phyloP scores from a whole-genome alignment of 495 filamentous ascomycete genomes.

The Podospora pseudocomata region DNA sequence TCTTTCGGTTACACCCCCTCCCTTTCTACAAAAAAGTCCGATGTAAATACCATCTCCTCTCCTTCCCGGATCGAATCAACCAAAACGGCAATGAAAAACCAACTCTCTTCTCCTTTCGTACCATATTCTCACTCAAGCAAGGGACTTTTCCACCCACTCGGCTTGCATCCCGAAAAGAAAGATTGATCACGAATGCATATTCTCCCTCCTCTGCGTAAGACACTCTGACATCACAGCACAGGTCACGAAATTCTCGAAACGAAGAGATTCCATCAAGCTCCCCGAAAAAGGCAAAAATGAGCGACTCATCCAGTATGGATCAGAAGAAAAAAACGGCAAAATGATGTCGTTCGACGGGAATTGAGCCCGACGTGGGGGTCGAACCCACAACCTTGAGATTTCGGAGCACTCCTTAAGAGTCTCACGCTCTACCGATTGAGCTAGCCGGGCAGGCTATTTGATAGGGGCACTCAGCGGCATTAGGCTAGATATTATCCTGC shows the following conservation, averaged over 20 bases:
- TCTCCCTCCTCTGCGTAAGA: too few relatives aligned
- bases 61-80: background rate
- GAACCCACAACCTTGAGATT: conserved; percentile 30
- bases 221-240: too few relatives aligned
- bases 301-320: background rate
- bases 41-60: background rate
- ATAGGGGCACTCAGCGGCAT: background rate
- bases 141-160: background rate
- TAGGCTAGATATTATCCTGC: background rate
- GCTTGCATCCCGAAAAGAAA: background rate
- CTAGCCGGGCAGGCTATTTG: conserved; percentile 49
- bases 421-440: conserved; percentile 83
- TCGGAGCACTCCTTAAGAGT: conserved; percentile 57
- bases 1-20: background rate
- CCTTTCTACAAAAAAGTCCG: background rate
- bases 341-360: conserved; percentile 20
- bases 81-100: background rate
- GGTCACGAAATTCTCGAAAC: too few relatives aligned
- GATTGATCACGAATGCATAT: too few relatives aligned
- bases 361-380: conserved; percentile 29
- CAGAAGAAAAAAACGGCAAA: conserved; percentile 6
- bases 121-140: background rate
- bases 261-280: too few relatives aligned
- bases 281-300: background rate
- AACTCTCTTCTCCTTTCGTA: background rate